Conservation (phyloP, 495 filamentous ascomycete species). For the Neurospora sp. region DNA sequence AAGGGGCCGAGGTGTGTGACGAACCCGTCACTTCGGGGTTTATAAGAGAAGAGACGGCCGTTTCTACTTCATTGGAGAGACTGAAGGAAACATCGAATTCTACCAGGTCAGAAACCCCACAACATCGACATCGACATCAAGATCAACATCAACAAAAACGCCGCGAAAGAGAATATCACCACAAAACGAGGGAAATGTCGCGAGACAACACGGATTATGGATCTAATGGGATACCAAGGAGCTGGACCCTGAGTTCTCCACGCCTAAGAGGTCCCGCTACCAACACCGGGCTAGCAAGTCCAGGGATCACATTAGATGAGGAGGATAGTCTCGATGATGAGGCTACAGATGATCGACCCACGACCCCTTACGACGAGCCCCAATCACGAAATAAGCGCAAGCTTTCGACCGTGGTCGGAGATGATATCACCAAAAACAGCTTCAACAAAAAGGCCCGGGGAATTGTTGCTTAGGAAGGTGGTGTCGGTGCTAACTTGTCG, state of each 20-base stretch:
- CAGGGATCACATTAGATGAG: background rate
- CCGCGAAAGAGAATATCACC: background rate
- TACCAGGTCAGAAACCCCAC: background rate
- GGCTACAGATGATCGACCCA: background rate
- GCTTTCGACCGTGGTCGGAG: background rate
- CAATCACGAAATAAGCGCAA: background rate
- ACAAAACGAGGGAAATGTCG: background rate
- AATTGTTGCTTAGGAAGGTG: background rate
- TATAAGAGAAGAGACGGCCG: background rate
- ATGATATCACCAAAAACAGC: background rate
- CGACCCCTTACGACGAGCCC: background rate
- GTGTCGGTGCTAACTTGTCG: background rate
- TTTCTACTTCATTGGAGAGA: background rate
- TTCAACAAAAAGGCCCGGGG: background rate
- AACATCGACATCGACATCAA: background rate
- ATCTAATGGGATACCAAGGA: background rate
- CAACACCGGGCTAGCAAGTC: background rate
- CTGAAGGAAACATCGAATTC: conserved; percentile 15
- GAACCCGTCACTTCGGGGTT: conserved; percentile 27
- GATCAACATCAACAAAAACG: background rate
- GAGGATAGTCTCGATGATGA: background rate
- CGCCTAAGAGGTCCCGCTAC: background rate
- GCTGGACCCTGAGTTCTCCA: background rate
- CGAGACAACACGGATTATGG: background rate
- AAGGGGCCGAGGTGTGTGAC: conserved; percentile 37